Percentiles rank a stretch among this genome's conserved stretches.
These are phyloP conservation scores for Didymella sp. DNA, from an alignment of 2,329 filamentous ascomycete species.

Conservation along the genomic window DNA sequence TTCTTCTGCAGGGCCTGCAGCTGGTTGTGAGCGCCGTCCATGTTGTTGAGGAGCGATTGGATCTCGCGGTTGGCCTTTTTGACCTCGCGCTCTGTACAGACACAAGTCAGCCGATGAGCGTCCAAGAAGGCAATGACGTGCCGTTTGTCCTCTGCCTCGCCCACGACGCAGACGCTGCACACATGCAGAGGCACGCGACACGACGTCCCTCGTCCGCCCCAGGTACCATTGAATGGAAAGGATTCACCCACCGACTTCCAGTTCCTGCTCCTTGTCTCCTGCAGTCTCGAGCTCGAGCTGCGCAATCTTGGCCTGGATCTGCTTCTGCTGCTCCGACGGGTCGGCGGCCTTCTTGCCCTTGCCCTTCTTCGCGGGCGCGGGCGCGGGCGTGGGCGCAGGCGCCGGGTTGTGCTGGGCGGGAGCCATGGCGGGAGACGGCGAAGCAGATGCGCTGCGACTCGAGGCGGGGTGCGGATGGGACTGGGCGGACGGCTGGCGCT, in stretches of 20 bases:
- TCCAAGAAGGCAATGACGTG: neutral
- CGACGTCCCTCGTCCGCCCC: neutral
- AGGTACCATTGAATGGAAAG: neutral
- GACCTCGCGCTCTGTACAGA: conserved; percentile 79
- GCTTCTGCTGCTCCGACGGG: conserved; percentile 86
- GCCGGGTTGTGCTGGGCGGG: conserved; percentile 57
- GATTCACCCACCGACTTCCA: conserved; percentile 77
- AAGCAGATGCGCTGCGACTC: conserved; percentile 48
- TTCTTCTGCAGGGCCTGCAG: conserved; percentile 90
- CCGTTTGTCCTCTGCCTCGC: neutral
- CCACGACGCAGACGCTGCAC: neutral
- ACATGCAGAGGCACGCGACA: neutral
- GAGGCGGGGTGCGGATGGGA: conserved; percentile 50
- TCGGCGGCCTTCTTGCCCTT: conserved; percentile 87
- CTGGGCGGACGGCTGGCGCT: conserved; percentile 42
- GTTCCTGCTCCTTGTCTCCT: conserved; percentile 92
- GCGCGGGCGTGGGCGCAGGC: conserved; percentile 59
- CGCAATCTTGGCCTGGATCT: conserved; percentile 90
- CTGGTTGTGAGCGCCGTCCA: conserved; percentile 90
- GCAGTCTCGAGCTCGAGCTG: conserved; percentile 93
- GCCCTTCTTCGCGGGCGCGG: conserved; percentile 71
- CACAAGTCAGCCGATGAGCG: conserved; percentile 34
- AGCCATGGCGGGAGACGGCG: conserved; percentile 54
- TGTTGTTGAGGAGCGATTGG: conserved; percentile 80
- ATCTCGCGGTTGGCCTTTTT: conserved; percentile 93